These are phyloP conservation scores for Venturia aucupariae DNA, from an alignment of 2,329 filamentous ascomycete species.

Conservation along the genomic window DNA sequence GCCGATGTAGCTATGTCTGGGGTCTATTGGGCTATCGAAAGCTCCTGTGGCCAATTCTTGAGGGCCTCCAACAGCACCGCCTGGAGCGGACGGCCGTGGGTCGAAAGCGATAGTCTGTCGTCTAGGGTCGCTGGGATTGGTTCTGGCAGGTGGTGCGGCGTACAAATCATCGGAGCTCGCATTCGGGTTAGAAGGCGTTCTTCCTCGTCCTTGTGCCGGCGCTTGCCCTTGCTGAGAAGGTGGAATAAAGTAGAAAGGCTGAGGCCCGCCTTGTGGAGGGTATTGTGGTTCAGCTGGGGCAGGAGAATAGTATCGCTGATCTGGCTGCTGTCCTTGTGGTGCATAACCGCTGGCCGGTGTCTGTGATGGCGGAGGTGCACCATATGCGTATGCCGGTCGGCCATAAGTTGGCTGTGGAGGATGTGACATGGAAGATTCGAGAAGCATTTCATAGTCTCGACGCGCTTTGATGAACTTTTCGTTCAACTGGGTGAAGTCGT, in stretches of 20 bases:
- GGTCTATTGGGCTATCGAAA: constrained; percentile 39
- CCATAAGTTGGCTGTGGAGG: constrained; percentile 73
- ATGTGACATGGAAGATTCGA: constrained; percentile 94
- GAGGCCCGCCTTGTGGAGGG: constrained; percentile 22
- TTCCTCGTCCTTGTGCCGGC: constrained; percentile 21
- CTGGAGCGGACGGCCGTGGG: constrained; percentile 17
- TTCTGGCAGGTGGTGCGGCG: constrained; percentile 7
- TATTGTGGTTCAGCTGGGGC: constrained; percentile 20
- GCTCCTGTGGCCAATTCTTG: constrained; percentile 39
- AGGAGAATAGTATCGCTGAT: constrained; percentile 31
- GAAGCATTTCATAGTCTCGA: constrained; percentile 88
- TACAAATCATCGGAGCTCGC: constrained; percentile 18
- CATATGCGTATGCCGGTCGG: constrained; percentile 35
- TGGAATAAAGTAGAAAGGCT: constrained; percentile 31
- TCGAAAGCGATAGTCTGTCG: constrained; percentile 27
- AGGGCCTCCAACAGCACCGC: constrained; percentile 24
- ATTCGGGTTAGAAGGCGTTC: constrained; percentile 24
- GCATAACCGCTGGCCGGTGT: constrained; percentile 17
- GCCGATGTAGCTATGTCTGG: constrained; percentile 30
- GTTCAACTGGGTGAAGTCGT: constrained; percentile 96
- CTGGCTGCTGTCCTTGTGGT: constrained; percentile 27
- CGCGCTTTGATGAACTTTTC: constrained; percentile 99
- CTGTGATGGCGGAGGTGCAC: constrained; percentile 13
- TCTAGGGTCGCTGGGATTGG: constrained; percentile 14
- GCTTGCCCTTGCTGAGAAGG: constrained; percentile 20